phyloP scores from a whole-genome alignment of 306 rosid species.

The Calophaca sinica region DNA sequence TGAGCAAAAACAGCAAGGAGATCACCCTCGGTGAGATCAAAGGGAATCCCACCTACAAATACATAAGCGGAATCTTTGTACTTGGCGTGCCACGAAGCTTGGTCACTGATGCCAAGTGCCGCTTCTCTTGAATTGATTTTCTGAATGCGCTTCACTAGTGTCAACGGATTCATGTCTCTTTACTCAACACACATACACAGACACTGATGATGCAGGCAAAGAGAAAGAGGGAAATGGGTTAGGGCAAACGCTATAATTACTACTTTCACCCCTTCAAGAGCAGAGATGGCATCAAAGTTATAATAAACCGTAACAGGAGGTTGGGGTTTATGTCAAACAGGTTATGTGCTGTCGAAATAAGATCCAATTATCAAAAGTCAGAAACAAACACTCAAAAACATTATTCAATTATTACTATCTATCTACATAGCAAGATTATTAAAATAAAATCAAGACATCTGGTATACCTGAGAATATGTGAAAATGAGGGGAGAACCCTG shows the following conservation, averaged over 20 bases:
- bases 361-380: not conserved
- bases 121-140: constrained; percentile 83
- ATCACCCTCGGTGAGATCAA: constrained; percentile 94
- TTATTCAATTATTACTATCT: not conserved
- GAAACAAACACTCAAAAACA: not conserved
- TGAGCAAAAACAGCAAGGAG: constrained; percentile 91
- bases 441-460: not conserved
- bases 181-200: not conserved
- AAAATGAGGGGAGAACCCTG: no score
- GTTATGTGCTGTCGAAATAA: not conserved
- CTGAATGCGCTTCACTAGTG: constrained; percentile 88
- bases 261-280: not conserved
- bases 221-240: not conserved
- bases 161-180: constrained; percentile 79
- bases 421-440: not conserved
- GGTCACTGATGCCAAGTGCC: constrained; percentile 71
- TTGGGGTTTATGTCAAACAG: constrained; percentile 10
- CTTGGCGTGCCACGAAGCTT: constrained; percentile 90
- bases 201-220: not conserved
- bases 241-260: constrained; percentile 12
- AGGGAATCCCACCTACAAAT: constrained; percentile 85
- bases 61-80: constrained; percentile 91
- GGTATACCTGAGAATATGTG: not conserved
- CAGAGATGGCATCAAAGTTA: constrained; percentile 3
- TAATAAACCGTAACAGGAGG: not conserved